Percentiles rank a stretch among this genome's conserved stretches.
Conservation (phyloP, 164 flowering plant genomes). For the Tetrastigma voinierianum region DNA sequence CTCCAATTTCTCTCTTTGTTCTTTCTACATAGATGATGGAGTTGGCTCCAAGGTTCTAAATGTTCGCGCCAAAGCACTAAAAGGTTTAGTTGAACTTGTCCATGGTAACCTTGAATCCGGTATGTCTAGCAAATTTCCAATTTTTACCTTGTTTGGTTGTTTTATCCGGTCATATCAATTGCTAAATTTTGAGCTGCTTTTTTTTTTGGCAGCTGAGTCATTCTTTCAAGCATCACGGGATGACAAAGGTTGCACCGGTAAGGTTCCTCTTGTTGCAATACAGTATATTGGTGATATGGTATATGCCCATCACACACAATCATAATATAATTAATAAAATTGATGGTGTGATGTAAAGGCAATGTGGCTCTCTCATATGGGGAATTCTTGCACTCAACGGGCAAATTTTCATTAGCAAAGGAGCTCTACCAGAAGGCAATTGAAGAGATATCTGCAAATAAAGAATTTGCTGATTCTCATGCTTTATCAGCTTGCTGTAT, state of each 20-base stretch:
- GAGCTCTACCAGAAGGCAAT: conserved; percentile 60
- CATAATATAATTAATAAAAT: too few relatives aligned
- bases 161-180: conserved; percentile 3
- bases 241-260: conserved; percentile 42
- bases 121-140: conserved; percentile 12
- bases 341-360: conserved; percentile 40
- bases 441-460: conserved; percentile 31
- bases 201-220: conserved; percentile 54
- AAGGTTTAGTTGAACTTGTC: conserved; percentile 76
- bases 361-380: conserved; percentile 67
- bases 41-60: conserved; percentile 26
- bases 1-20: too few relatives aligned
- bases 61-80: conserved; percentile 58
- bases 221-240: conserved; percentile 37
- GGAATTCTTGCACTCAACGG: conserved; percentile 60
- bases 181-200: conserved; percentile 12
- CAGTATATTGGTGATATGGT: too few relatives aligned
- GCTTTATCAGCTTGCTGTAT: conserved; percentile 66
- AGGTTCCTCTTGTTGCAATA: conserved; percentile 9
- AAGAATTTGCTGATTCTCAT: conserved; percentile 35
- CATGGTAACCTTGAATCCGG: conserved; percentile 60
- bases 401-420: conserved; percentile 61
- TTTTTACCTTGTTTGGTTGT: neutral
- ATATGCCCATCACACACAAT: too few relatives aligned
- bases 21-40: too few relatives aligned